Evolutionary conservation across 2,329 filamentous ascomycete genomes (phyloP).

Genomic region (Epichloe sylvatica): DNA sequence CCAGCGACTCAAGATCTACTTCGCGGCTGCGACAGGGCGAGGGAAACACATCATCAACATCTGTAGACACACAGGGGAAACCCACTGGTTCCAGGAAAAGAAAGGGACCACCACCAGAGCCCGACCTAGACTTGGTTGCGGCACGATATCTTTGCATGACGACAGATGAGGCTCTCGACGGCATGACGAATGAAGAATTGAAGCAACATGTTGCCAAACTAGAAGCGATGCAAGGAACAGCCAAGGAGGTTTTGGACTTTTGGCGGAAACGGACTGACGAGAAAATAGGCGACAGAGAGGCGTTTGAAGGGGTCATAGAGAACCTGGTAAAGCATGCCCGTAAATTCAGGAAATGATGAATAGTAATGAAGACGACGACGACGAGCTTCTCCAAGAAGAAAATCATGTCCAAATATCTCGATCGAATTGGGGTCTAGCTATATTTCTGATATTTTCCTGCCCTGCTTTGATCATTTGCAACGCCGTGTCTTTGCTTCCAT

Average conservation of each 20-base stretch:
- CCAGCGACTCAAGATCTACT: conserved; percentile 37
- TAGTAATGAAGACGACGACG: neutral
- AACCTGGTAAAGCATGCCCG: conserved; percentile 86
- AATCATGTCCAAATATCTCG: conserved; percentile 3
- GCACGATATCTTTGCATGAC: conserved; percentile 68
- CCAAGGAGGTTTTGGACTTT: conserved; percentile 68
- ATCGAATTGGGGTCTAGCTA: conserved; percentile 9
- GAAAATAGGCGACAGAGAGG: conserved; percentile 78
- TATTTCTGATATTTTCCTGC: conserved; percentile 7
- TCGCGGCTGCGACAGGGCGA: conserved; percentile 33
- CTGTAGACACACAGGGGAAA: conserved; percentile 45
- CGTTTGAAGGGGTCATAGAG: conserved; percentile 92
- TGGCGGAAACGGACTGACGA: conserved; percentile 81
- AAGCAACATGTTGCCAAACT: conserved; percentile 55
- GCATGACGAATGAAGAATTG: conserved; percentile 68
- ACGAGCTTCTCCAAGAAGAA: conserved; percentile 6
- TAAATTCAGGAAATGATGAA: conserved; percentile 59
- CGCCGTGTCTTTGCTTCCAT: neutral
- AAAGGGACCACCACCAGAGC: conserved; percentile 51
- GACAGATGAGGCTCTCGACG: conserved; percentile 68
- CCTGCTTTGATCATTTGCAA: conserved; percentile 1
- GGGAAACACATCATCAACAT: conserved; percentile 41
- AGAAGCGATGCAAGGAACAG: conserved; percentile 53
- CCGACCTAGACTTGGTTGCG: conserved; percentile 64
- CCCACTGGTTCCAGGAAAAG: conserved; percentile 30